Evolutionary conservation across 164 flowering plant genomes (phyloP).

Genomic region (Sextonia rubra): DNA sequence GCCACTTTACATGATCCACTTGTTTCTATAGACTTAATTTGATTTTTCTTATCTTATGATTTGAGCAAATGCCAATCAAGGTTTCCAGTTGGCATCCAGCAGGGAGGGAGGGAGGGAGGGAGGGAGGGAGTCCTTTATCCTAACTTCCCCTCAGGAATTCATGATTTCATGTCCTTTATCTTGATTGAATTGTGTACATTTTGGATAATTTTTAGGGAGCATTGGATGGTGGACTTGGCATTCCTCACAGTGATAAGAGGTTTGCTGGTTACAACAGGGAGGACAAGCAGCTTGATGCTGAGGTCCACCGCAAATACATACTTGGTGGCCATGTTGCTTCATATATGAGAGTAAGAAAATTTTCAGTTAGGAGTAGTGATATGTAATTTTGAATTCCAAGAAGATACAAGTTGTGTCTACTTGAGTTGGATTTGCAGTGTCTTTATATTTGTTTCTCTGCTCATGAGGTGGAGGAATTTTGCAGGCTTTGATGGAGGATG

Average conservation of each 20-base stretch:
- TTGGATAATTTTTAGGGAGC: conserved; percentile 50
- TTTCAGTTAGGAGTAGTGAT: too few species aligned
- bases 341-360: conserved; percentile 51
- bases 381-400: too few species aligned
- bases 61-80: too few species aligned
- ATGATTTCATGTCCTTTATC: too few species aligned
- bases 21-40: neutral
- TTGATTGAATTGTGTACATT: neutral
- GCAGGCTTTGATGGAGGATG: conserved; percentile 67
- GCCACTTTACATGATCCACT: too few species aligned
- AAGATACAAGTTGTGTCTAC: too few species aligned
- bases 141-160: too few species aligned
- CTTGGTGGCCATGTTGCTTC: conserved; percentile 78
- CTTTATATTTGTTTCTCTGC: neutral
- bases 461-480: neutral
- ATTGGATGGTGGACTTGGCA: conserved; percentile 80
- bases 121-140: too few species aligned
- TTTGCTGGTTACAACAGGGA: conserved; percentile 71
- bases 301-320: conserved; percentile 74
- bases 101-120: too few species aligned
- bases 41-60: too few species aligned
- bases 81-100: too few species aligned
- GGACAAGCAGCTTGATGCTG: conserved; percentile 65
- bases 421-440: too few species aligned
- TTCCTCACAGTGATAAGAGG: conserved; percentile 87